These are phyloP conservation scores for Dryas drummondii DNA, from an alignment of 306 rosid genomes.

Conservation along the genomic window DNA sequence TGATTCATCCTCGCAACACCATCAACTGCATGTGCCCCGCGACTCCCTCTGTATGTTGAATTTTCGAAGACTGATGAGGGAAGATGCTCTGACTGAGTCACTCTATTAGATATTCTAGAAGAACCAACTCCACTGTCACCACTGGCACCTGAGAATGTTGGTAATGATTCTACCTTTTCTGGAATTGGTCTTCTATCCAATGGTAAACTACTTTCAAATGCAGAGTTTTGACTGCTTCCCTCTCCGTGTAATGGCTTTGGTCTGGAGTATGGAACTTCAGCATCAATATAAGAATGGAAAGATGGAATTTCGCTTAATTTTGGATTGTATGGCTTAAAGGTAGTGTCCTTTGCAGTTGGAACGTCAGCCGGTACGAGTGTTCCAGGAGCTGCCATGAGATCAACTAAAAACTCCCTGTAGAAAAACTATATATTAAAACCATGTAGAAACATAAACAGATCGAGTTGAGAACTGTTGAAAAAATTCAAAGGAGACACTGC, in stretches of 20 bases:
- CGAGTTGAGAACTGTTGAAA: background rate
- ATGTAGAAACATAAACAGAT: slow-evolving; percentile 13
- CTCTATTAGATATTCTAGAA: slow-evolving; percentile 43
- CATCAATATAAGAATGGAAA: slow-evolving; percentile 46
- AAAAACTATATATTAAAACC: slow-evolving; percentile 37
- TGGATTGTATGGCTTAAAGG: slow-evolving; percentile 55
- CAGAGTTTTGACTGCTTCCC: slow-evolving; percentile 69
- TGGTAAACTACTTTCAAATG: slow-evolving; percentile 32
- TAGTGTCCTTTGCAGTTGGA: slow-evolving; percentile 57
- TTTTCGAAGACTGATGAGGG: slow-evolving; percentile 49
- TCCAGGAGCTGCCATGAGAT: slow-evolving; percentile 99
- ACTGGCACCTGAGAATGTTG: slow-evolving; percentile 41
- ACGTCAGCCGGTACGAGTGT: slow-evolving; percentile 85
- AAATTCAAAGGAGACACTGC: background rate
- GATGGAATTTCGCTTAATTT: slow-evolving; percentile 43
- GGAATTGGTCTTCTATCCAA: slow-evolving; percentile 47
- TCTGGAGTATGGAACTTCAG: slow-evolving; percentile 47
- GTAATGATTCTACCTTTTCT: slow-evolving; percentile 54
- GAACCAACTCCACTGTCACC: slow-evolving; percentile 51
- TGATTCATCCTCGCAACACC: slow-evolving; percentile 69
- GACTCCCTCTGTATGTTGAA: slow-evolving; percentile 68
- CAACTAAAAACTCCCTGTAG: slow-evolving; percentile 98
- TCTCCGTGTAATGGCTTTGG: slow-evolving; percentile 60
- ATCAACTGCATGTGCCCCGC: slow-evolving; percentile 64
- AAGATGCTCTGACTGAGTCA: slow-evolving; percentile 42